Base-by-base conservation (phyloP, 2,329 filamentous ascomycete species). In the Lachnellula arida region DNA sequence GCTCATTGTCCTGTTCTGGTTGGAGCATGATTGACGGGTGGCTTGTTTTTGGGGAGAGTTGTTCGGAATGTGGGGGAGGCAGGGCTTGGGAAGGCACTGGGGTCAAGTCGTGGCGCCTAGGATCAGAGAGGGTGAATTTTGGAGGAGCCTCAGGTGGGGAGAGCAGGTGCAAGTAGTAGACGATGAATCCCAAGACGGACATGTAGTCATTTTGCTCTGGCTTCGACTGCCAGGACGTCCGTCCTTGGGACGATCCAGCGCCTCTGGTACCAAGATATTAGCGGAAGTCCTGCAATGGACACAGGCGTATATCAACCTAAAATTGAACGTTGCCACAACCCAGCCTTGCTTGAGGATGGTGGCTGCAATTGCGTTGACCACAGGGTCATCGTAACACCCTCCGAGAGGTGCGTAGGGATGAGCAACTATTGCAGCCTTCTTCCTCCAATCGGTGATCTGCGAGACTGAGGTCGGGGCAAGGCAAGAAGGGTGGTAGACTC, bases 371-470 rank as follows among this genome's bases (percentile, higher is more conserved):
- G 46, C 37, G 19, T 54, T 46, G 17, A 57, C 55, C 14, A 57
- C 34, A 3, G 55, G 55, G 23, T 57, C 92, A 69, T 97, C 89
- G 68, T 85, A 94, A 70, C 78, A 85, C 5, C 93, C 94, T 4
- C 94, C 94, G 51, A 97, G 76, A 0, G 90, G 86, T 35, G 90
- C 91, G 69, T 97, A 97, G 0, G 94, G 93, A 71, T 97, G 94
- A 12, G 92, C 92, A 40, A 97, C 75, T 3, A 96, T 77, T 0
- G 85, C 84, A 3, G 78, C 82, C 58, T 72, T 76, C 56, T 70
- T 75, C 47, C 57, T 67, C 72, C 71, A 75, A 59, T 50, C 43
- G 5, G 51, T 50, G 11, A 62, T 23, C 17, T 66, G 60, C 5
- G 63, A 61, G 15, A 59, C 42, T 4, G 61, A 56, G 2, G 47